Evolutionary conservation across 805 yeast genomes (phyloP).

Genomic region (Lachancea nothofagi): DNA sequence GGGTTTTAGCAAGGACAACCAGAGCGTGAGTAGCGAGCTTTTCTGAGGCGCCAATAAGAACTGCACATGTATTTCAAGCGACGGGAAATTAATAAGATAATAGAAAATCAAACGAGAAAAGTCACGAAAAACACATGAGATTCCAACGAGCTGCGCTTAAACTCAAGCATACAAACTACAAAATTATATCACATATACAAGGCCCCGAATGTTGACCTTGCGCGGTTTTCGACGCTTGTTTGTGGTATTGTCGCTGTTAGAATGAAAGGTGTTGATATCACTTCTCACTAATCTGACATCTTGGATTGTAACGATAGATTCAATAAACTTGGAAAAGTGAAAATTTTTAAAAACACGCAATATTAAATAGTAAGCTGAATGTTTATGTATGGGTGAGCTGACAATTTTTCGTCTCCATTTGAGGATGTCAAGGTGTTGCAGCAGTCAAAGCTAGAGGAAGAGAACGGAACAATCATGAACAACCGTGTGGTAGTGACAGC

Average conservation of each 20-base stretch:
- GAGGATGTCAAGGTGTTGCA: background rate
- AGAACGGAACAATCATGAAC: background rate
- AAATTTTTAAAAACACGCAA: background rate
- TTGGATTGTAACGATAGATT: background rate
- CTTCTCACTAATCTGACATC: conserved; percentile 4
- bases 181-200: no score
- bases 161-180: no score
- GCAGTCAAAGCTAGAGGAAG: background rate
- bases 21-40: background rate
- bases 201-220: no score
- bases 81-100: background rate
- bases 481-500: no score
- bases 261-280: background rate
- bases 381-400: background rate
- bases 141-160: no score
- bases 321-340: background rate
- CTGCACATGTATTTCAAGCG: background rate
- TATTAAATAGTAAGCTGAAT: background rate
- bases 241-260: no score
- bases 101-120: background rate
- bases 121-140: background rate
- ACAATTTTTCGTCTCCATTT: background rate
- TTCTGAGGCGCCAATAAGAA: conserved; percentile 6
- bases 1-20: conserved; percentile 3
- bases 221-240: no score